These are phyloP conservation scores for Catenaria anguillulae DNA, from an alignment of 371 early-diverging fungal species.

Conservation along the genomic window DNA sequence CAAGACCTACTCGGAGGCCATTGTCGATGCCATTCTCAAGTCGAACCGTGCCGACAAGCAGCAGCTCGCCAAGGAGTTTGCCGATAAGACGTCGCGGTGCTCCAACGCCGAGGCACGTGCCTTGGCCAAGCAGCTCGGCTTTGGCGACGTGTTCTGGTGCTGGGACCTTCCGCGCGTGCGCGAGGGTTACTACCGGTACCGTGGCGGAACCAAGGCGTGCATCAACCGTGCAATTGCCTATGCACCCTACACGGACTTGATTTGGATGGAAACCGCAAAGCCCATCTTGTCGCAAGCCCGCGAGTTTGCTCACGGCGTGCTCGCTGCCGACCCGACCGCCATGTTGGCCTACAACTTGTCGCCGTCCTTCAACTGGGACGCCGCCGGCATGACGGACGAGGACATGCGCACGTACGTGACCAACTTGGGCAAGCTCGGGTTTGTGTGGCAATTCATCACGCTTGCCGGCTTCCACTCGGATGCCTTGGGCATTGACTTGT, in stretches of 20 bases:
- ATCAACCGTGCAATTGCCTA: slow-evolving; percentile 77
- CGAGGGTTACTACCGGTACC: slow-evolving; percentile 92
- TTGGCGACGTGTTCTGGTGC: slow-evolving; percentile 67
- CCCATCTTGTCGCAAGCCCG: slow-evolving; percentile 84
- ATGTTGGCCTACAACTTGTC: slow-evolving; percentile 90
- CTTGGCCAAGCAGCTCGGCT: slow-evolving; percentile 61
- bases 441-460: slow-evolving; percentile 96
- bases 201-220: slow-evolving; percentile 84
- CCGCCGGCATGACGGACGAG: slow-evolving; percentile 81
- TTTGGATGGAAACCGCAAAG: slow-evolving; percentile 97
- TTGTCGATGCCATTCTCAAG: slow-evolving; percentile 64
- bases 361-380: slow-evolving; percentile 97
- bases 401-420: slow-evolving; percentile 69
- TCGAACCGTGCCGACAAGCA: too few species aligned
- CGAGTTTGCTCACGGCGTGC: slow-evolving; percentile 77
- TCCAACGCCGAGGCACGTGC: slow-evolving; percentile 69
- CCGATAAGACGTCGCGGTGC: slow-evolving; percentile 37
- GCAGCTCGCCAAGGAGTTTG: slow-evolving; percentile 27
- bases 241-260: slow-evolving; percentile 81
- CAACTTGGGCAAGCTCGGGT: slow-evolving; percentile 80
- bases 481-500: slow-evolving; percentile 59
- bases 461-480: slow-evolving; percentile 93
- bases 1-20: slow-evolving; percentile 68
- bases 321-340: slow-evolving; percentile 34
- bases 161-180: slow-evolving; percentile 85